Evolutionary conservation across 2,329 filamentous ascomycete species (phyloP), one percentile per base, ranked within the genome.

Genomic region (Lomentospora prolificans): DNA sequence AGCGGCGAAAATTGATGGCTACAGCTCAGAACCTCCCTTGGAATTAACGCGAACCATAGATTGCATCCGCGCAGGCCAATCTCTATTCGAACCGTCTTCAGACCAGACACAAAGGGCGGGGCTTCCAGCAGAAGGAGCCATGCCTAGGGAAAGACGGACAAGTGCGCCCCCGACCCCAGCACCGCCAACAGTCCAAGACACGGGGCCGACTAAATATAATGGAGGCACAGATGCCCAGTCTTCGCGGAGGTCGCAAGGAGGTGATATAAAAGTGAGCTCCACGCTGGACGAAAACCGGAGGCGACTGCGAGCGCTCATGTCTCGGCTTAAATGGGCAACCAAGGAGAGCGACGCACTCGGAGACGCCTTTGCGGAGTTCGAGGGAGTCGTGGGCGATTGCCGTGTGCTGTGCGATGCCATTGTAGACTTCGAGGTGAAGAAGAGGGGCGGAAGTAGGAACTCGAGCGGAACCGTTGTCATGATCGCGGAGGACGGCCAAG

Each of bases 301-400:
- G 17, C 69, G 70, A 55, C 65, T 73, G 2, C 66, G 69, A 10
- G 58, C 62, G 24, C 62, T 72, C 6, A 60, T 70, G 7, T 68
- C 67, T 55, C 67, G 69, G 51, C 67, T 73, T 61, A 64, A 67
- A 46, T 61, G 66, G 39, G 63, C 65, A 3, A 66, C 70, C 3
- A 60, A 65, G 0, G 64, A 63, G 1, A 64, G 69, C 2, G 68
- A 62, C 56, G 65, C 71, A 4, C 69, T 77, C 14, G 76, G 77
- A 56, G 65, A 67, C 3, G 71, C 70, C 4, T 78, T 72, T 60
- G 71, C 73, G 24, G 68, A 73, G 5, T 78, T 76, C 50, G 60
- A 61, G 54, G 76, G 70, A 58, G 60, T 72, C 51, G 70, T 65
- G 55, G 71, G 74, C 1, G 67, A 66, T 54, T 73, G 72, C 56